A percentile compares a stretch with the other conserved stretches of the same genome.
These are phyloP conservation scores for Neofusicoccum sp. DNA, from an alignment of 2,329 filamentous ascomycete genomes.

Conservation along the genomic window DNA sequence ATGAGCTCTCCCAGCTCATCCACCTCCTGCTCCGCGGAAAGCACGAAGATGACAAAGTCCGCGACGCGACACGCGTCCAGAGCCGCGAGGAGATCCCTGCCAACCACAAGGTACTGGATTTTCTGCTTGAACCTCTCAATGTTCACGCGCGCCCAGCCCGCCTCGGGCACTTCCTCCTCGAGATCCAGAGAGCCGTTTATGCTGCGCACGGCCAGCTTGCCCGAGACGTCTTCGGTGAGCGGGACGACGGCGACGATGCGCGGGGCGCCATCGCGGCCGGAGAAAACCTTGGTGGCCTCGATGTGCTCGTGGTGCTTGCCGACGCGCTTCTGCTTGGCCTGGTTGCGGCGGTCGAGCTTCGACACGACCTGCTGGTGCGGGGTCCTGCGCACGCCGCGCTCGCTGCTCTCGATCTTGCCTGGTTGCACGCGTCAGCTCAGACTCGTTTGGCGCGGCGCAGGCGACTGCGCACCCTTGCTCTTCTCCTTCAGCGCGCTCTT, in stretches of 20 bases:
- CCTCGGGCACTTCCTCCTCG: constrained; percentile 60
- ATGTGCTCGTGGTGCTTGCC: constrained; percentile 81
- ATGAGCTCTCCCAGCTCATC: constrained; percentile 83
- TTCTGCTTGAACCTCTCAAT: constrained; percentile 95
- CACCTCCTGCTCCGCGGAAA: constrained; percentile 80
- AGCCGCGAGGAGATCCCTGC: constrained; percentile 70
- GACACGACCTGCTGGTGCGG: constrained; percentile 97
- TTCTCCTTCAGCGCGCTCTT: constrained; percentile 84
- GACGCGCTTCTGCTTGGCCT: constrained; percentile 84
- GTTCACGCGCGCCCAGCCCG: constrained; percentile 61
- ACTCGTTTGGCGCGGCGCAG: background rate
- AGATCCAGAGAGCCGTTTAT: constrained; percentile 81
- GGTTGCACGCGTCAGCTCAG: background rate
- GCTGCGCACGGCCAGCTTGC: constrained; percentile 62
- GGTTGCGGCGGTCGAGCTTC: constrained; percentile 92
- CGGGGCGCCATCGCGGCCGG: constrained; percentile 82
- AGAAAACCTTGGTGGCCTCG: constrained; percentile 76
- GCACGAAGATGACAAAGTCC: constrained; percentile 84
- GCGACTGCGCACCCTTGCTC: constrained; percentile 67
- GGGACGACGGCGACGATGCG: constrained; percentile 86
- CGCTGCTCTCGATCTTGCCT: constrained; percentile 73
- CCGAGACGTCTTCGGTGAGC: constrained; percentile 70
- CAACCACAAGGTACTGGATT: constrained; percentile 76
- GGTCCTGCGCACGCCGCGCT: constrained; percentile 76
- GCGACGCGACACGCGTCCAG: constrained; percentile 84